Evolutionary conservation across 1,284 basidiomycete species (phyloP).

Genomic region (Ustilago hordei): DNA sequence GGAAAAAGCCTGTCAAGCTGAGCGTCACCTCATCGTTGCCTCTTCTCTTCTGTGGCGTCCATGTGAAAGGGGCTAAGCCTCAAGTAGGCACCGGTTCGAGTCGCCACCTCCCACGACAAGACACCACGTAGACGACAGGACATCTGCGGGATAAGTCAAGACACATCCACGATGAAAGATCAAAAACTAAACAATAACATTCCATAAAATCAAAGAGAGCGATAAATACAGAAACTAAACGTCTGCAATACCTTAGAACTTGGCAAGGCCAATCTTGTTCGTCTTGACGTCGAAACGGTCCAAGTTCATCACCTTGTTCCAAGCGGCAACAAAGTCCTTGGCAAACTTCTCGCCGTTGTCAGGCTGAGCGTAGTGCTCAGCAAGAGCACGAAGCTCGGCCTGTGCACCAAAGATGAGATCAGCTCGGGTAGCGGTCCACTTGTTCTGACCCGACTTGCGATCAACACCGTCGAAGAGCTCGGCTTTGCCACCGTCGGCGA

Average conservation of each 20-base stretch:
- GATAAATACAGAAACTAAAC: not conserved
- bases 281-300: conserved; percentile 49
- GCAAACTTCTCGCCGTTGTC: conserved; percentile 45
- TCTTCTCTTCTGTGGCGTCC: no score
- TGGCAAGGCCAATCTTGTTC: conserved; percentile 43
- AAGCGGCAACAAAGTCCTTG: conserved; percentile 42
- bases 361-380: conserved; percentile 43
- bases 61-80: no score
- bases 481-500: conserved; percentile 28
- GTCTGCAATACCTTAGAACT: conserved; percentile 19
- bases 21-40: no score
- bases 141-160: no score
- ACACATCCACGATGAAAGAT: not conserved
- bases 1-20: no score
- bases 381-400: conserved; percentile 42
- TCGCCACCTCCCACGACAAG: no score
- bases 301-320: conserved; percentile 53
- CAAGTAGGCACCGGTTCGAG: no score
- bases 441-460: conserved; percentile 49
- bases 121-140: no score
- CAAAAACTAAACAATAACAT: conserved; percentile 4
- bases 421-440: conserved; percentile 43
- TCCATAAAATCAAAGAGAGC: conserved; percentile 1
- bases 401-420: conserved; percentile 43
- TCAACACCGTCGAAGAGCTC: conserved; percentile 44